Evolutionary conservation across 495 filamentous ascomycete genomes (phyloP).

Genomic region (Neurospora cerealis): DNA sequence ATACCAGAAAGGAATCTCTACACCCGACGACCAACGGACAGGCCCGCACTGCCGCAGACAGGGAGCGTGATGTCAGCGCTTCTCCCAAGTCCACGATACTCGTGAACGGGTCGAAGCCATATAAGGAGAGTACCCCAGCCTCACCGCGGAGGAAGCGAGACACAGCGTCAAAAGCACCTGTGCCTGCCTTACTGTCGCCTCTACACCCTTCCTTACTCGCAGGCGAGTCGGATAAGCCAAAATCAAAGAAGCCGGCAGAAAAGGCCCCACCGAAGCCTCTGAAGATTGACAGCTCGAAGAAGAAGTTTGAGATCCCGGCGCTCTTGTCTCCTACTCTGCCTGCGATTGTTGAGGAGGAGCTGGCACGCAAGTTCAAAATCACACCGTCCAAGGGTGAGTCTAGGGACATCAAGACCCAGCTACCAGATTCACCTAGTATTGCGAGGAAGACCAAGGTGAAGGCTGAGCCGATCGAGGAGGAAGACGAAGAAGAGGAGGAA

Average conservation of each 20-base stretch:
- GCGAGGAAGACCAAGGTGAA: slow-evolving; percentile 27
- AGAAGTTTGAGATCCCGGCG: slow-evolving; percentile 20
- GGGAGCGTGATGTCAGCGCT: slow-evolving; percentile 22
- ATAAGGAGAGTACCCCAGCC: slow-evolving; percentile 16
- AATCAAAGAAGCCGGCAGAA: slow-evolving; percentile 20
- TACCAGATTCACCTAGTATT: slow-evolving; percentile 26
- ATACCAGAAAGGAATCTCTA: slow-evolving; percentile 12
- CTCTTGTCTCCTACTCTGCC: slow-evolving; percentile 41
- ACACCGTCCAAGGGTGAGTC: slow-evolving; percentile 22
- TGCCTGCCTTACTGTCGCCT: slow-evolving; percentile 32
- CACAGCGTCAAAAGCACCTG: slow-evolving; percentile 13
- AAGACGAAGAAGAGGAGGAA: slow-evolving; percentile 16
- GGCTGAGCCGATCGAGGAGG: slow-evolving; percentile 17
- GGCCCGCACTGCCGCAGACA: slow-evolving; percentile 12
- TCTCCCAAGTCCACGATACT: slow-evolving; percentile 32
- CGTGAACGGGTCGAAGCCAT: slow-evolving; percentile 32
- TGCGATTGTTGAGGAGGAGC: slow-evolving; percentile 32
- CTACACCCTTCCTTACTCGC: slow-evolving; percentile 29
- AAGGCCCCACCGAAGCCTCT: slow-evolving; percentile 17
- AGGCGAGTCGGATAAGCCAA: slow-evolving; percentile 17
- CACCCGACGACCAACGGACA: slow-evolving; percentile 27
- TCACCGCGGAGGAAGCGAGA: slow-evolving; percentile 29
- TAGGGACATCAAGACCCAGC: slow-evolving; percentile 18
- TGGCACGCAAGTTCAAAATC: slow-evolving; percentile 24
- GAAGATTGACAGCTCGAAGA: slow-evolving; percentile 16